Evolutionary conservation across 768 basidiomycete genomes (phyloP).

Genomic region (Candolleomyces eurysporus): DNA sequence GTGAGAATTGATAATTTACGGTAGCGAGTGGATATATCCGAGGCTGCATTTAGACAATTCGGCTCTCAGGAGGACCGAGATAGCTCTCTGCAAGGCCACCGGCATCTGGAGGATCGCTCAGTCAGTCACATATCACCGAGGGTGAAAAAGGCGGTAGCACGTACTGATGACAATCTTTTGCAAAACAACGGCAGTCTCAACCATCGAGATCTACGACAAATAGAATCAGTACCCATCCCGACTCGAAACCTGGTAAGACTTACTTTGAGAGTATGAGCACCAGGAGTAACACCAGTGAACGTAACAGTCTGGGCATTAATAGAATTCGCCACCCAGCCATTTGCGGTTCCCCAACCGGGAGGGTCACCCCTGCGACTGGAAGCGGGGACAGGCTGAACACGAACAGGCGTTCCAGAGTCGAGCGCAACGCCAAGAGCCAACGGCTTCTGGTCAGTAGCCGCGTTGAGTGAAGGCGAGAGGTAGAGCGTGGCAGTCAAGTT

Average conservation of each 20-base stretch:
- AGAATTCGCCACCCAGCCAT: slow-evolving; percentile 54
- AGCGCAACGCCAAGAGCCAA: slow-evolving; percentile 51
- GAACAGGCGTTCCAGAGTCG: slow-evolving; percentile 41
- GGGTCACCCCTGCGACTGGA: slow-evolving; percentile 45
- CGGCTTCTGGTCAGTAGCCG: slow-evolving; percentile 46
- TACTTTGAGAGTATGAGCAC: slow-evolving; percentile 60
- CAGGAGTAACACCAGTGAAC: slow-evolving; percentile 42
- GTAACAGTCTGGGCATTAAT: slow-evolving; percentile 40
- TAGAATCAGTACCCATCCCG: neutral
- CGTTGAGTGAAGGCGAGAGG: slow-evolving; percentile 54
- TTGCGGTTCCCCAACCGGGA: slow-evolving; percentile 41
- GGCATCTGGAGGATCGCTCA: slow-evolving; percentile 37
- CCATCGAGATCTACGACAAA: slow-evolving; percentile 43
- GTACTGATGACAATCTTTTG: slow-evolving; percentile 62
- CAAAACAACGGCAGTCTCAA: slow-evolving; percentile 58
- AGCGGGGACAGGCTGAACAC: slow-evolving; percentile 44
- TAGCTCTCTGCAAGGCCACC: slow-evolving; percentile 56
- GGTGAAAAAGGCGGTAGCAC: slow-evolving; percentile 9
- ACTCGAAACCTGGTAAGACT: neutral
- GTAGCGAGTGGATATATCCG: no score
- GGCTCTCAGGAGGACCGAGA: slow-evolving; percentile 63
- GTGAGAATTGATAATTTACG: no score
- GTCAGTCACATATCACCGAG: neutral
- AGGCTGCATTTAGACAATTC: slow-evolving; percentile 17
- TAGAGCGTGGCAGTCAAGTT: slow-evolving; percentile 48